These are phyloP conservation scores for Chernovozyma sophiae-reginae DNA, from an alignment of 1,139 yeast genomes.

Conservation along the genomic window DNA sequence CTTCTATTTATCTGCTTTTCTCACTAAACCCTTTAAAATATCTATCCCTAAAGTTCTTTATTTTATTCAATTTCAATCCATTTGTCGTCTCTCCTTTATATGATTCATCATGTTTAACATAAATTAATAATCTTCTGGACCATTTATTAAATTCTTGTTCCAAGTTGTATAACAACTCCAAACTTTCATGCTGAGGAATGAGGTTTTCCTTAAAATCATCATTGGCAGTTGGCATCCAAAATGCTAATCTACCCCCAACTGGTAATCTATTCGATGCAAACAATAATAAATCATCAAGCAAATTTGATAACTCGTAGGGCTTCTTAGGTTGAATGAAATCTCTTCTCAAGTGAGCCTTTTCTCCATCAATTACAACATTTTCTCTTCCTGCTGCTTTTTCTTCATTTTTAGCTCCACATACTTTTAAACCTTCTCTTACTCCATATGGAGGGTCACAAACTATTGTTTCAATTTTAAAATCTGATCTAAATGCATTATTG, in stretches of 20 bases:
- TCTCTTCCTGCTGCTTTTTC: slow-evolving; percentile 61
- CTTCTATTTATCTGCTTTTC: slow-evolving; percentile 26
- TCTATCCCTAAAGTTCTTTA: slow-evolving; percentile 69
- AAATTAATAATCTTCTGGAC: slow-evolving; percentile 84
- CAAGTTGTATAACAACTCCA: slow-evolving; percentile 68
- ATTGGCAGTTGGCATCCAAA: slow-evolving; percentile 98
- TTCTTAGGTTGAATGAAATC: slow-evolving; percentile 93
- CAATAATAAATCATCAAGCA: slow-evolving; percentile 70
- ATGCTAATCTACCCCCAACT: slow-evolving; percentile 74
- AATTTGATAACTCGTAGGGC: slow-evolving; percentile 74
- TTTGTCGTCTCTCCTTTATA: slow-evolving; percentile 58
- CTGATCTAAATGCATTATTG: slow-evolving; percentile 70
- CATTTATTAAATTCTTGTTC: slow-evolving; percentile 90
- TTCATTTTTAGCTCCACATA: slow-evolving; percentile 76
- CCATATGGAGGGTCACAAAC: slow-evolving; percentile 99
- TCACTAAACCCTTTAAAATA: slow-evolving; percentile 68
- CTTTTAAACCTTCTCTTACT: slow-evolving; percentile 91
- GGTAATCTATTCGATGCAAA: slow-evolving; percentile 74
- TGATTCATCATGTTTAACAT: slow-evolving; percentile 58
- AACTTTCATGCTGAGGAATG: slow-evolving; percentile 73
- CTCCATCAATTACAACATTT: slow-evolving; percentile 67
- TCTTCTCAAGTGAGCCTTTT: slow-evolving; percentile 67
- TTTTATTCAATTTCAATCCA: slow-evolving; percentile 37
- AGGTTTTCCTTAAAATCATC: slow-evolving; percentile 72
- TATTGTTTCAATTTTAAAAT: slow-evolving; percentile 68